Percentiles rank a stretch among this genome's conserved stretches.
Evolutionary conservation across 2,329 filamentous ascomycete genomes (phyloP).

Genomic region (Xylariaceae sp.): DNA sequence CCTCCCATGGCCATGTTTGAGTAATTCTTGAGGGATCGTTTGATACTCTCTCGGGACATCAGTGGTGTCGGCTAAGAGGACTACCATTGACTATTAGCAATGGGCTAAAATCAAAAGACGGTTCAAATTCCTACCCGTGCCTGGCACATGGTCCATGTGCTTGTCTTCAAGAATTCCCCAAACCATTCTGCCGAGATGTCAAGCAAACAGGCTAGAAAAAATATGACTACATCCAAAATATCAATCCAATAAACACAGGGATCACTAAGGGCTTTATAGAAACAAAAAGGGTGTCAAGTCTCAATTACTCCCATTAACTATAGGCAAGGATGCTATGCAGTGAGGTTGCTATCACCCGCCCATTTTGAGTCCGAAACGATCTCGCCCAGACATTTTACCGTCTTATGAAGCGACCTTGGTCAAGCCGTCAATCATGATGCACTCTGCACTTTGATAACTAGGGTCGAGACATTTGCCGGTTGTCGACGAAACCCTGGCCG

Average conservation of each 20-base stretch:
- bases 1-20: constrained; percentile 47
- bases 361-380: neutral
- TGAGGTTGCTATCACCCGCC: neutral
- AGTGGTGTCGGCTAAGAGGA: constrained; percentile 53
- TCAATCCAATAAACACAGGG: neutral
- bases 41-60: constrained; percentile 55
- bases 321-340: constrained; percentile 15
- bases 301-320: constrained; percentile 6
- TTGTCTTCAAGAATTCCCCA: constrained; percentile 56
- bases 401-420: neutral
- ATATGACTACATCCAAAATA: neutral
- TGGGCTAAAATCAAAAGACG: neutral
- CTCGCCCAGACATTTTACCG: constrained; percentile 5
- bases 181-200: constrained; percentile 45
- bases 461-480: constrained; percentile 19
- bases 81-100: constrained; percentile 38
- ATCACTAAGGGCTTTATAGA: constrained; percentile 7
- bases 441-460: constrained; percentile 12
- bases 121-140: constrained; percentile 48
- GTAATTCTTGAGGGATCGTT: constrained; percentile 49
- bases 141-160: constrained; percentile 54
- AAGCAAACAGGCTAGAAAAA: neutral
- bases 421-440: neutral
- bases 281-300: neutral
- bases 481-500: constrained; percentile 19